Evolutionary conservation across 2,329 filamentous ascomycete genomes (phyloP), one percentile per base, ranked within the genome.

Genomic region (Colletotrichum sansevieriae): DNA sequence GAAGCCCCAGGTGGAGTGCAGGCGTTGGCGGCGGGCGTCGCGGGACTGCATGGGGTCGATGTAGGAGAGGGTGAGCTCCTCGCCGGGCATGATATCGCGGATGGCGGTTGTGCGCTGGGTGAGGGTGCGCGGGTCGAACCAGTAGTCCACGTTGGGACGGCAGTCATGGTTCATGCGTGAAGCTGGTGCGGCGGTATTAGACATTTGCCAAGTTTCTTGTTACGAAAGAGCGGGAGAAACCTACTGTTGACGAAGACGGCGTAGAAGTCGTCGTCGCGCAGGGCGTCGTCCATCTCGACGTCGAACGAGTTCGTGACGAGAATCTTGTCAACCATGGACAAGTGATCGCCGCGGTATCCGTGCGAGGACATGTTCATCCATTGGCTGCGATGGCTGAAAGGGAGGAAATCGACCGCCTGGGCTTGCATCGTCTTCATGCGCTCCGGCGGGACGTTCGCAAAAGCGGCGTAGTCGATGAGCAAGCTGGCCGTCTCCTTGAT

Each of bases 121-220:
- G 43, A 83, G 75, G 2, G 78, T 78, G 3, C 74, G 65, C 44
- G 76, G 73, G 70, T 83, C 79, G 66, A 81, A 82, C 70, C 76
- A 78, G 75, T 83, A 83, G 72, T 81, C 81, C 35, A 80, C 77
- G 68, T 83, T 83, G 35, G 82, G 79, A 1, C 81, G 78, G 71
- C 82, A 84, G 73, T 83, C 81, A 72, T 84, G 82, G 74, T 84
- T 84, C 71, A 83, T 74, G 33, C 81, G 75, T 22, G 82, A 80
- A 66, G 82, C 74, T 76, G 37, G 2, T 22, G 20, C 39, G 22
- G 4, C 54, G 11, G 55, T 54, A 57, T 70, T 33, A 68, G 63
- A 58, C 29, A 9, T 25, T 9, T 29, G 7, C 29, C 29, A 29
- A 3, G 10, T 43, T n/a, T 29, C 20, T n/a, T 2, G 11, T 3